Percentiles rank a stretch among this genome's conserved stretches.
phyloP scores from a whole-genome alignment of 1,284 basidiomycete species.

The Phenoliferia sp. region DNA sequence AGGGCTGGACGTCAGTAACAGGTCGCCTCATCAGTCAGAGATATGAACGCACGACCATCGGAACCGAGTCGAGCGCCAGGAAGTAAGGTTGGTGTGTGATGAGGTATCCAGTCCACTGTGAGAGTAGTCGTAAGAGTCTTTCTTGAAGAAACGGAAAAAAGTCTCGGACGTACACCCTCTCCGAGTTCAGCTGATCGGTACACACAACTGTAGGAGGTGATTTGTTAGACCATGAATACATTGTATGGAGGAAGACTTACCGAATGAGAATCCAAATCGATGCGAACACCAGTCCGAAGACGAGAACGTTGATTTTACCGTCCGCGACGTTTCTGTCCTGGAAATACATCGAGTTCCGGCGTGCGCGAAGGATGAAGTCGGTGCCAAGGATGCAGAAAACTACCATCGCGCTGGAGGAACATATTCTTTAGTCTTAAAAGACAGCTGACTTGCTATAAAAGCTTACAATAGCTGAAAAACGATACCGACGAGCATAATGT shows the following conservation, averaged over 20 bases:
- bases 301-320: not conserved
- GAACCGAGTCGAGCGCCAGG: constrained; percentile 17
- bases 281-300: constrained; percentile 9
- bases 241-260: not conserved
- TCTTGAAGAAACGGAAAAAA: not conserved
- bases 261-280: constrained; percentile 20
- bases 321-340: not conserved
- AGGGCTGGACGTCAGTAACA: too few species aligned
- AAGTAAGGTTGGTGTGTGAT: constrained; percentile 20
- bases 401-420: constrained; percentile 12
- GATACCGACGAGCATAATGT: constrained; percentile 29
- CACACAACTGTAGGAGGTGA: constrained; percentile 6
- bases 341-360: not conserved
- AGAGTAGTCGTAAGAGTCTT: not conserved
- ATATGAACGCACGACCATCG: constrained; percentile 12
- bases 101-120: constrained; percentile 6
- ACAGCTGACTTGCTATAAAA: not conserved
- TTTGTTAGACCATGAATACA: not conserved
- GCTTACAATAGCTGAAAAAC: not conserved
- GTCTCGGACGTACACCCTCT: constrained; percentile 14
- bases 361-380: constrained; percentile 3
- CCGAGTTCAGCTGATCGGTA: constrained; percentile 23
- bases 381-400: constrained; percentile 14
- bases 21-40: too few species aligned
- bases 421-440: not conserved